Evolutionary conservation across 2,329 filamentous ascomycete genomes (phyloP), one percentile per base, ranked within the genome.

Genomic region (Colletotrichum cereale): DNA sequence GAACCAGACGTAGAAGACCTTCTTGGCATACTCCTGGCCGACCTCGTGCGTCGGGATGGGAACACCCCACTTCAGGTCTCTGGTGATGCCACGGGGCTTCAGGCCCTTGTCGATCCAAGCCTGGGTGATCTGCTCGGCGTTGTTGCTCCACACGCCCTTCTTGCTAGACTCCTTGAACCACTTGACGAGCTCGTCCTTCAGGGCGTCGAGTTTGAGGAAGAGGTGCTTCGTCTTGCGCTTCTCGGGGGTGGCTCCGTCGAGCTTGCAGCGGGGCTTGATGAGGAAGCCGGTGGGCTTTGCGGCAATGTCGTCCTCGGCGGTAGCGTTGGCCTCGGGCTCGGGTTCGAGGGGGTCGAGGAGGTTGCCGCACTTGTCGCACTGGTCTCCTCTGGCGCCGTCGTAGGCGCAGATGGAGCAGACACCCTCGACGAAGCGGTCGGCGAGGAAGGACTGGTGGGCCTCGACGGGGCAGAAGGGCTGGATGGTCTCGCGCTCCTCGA

Each of bases 11-110:
- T 98, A 98, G 75, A 98, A 90, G 73, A 97, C 96, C 85, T 90
- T 90, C 74, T 85, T 83, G 55, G 84, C 83, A 75, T 88, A 90
- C 34, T 86, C 87, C 66, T 86, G 85, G 21, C 85, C 86, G 16
- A 85, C 81, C 36, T 86, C 75, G 58, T 81, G 79, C n/a, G 79
- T 80, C 42, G 86, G 87, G 57, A 89, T 86, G 4, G 87, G 87
- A 21, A 89, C 87, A 78, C 96, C 96, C 96, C 96, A 98, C 80
- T 93, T 95, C 72, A 98, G 86, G 84, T 98, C 96, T 80, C 96
- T 87, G 16, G 96, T 97, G 80, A 98, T 98, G 74, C 93, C 94
- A 76, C 96, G 91, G 60, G 92, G 91, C 80, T 96, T 91, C 69
- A 98, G 84, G 7, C 96, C 96, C 84, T 96, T 92, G 71, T 91